These are phyloP conservation scores for Larix sibirica DNA, from an alignment of 83 land plant species.

Conservation along the genomic window DNA sequence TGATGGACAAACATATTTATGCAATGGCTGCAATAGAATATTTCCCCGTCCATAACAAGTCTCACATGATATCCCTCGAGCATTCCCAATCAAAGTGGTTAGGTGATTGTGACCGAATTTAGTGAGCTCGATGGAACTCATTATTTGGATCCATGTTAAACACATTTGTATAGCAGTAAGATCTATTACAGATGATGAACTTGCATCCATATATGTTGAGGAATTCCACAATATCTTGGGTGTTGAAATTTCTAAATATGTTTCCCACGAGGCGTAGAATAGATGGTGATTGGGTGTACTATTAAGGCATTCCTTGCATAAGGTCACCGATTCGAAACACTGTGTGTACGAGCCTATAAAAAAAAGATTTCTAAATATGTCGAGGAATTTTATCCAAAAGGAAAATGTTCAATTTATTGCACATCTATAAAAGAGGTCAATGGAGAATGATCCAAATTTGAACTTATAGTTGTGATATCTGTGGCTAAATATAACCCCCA, in stretches of 20 bases:
- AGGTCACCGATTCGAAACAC: too few relatives aligned
- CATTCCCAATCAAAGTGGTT: constrained; percentile 66
- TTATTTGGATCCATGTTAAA: constrained; percentile 91
- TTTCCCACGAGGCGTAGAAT: not conserved
- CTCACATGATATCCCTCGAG: constrained; percentile 65
- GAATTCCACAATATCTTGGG: constrained; percentile 81
- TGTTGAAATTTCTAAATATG: constrained; percentile 77
- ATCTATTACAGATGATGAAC: constrained; percentile 86
- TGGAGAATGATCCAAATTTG: constrained; percentile 68
- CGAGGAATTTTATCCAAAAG: constrained; percentile 88
- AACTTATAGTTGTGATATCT: constrained; percentile 77
- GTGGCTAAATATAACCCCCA: constrained; percentile 35
- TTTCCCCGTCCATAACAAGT: constrained; percentile 73
- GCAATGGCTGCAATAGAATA: constrained; percentile 65
- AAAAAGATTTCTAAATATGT: constrained; percentile 65
- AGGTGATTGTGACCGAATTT: constrained; percentile 72
- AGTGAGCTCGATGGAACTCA: constrained; percentile 61
- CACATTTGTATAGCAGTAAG: constrained; percentile 90
- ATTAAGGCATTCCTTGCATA: too few relatives aligned
- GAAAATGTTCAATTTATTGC: constrained; percentile 84
- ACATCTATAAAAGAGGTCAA: constrained; percentile 73
- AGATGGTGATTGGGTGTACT: too few relatives aligned
- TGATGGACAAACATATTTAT: constrained; percentile 57
- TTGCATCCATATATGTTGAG: constrained; percentile 89
- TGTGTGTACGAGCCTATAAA: too few relatives aligned